Evolutionary conservation across 2,329 filamentous ascomycete species (phyloP).

Genomic region (Fusarium sulawesiense): DNA sequence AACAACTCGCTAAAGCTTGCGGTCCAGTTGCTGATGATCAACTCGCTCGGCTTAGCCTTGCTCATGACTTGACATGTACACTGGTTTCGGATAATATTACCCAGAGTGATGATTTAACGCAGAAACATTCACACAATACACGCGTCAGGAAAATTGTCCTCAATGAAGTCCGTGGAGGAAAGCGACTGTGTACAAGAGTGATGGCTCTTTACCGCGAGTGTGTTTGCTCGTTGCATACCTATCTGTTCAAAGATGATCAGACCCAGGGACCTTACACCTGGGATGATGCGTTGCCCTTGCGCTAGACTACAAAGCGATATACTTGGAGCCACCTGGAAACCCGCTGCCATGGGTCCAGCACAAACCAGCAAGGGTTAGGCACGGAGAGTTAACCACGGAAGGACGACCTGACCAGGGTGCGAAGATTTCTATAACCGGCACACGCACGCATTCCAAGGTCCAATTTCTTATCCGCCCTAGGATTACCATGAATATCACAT

Average conservation of each 20-base stretch:
- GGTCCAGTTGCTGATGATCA: constrained; percentile 28
- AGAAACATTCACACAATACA: not conserved
- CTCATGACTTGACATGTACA: not conserved
- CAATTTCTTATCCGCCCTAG: constrained; percentile 31
- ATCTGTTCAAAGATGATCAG: constrained; percentile 43
- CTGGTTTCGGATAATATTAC: not conserved
- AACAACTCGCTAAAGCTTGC: constrained; percentile 42
- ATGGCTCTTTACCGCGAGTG: not conserved
- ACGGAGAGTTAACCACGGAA: constrained; percentile 32
- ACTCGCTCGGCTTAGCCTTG: constrained; percentile 5
- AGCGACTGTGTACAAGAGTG: not conserved
- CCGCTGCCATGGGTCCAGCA: constrained; percentile 46
- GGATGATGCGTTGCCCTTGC: constrained; percentile 32
- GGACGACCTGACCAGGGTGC: constrained; percentile 34
- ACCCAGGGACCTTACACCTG: constrained; percentile 37
- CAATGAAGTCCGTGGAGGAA: not conserved
- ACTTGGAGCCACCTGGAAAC: constrained; percentile 39
- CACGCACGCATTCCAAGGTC: constrained; percentile 11
- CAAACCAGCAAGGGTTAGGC: constrained; percentile 18
- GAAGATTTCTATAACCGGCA: constrained; percentile 32
- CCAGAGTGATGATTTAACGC: not conserved
- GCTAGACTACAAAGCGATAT: constrained; percentile 38
- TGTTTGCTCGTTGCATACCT: constrained; percentile 18
- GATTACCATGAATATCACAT: constrained; percentile 4
- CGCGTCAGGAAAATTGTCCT: not conserved